Evolutionary conservation across 768 basidiomycete genomes (phyloP), one percentile per base, ranked within the genome.

Genomic region (Suillus spraguei): DNA sequence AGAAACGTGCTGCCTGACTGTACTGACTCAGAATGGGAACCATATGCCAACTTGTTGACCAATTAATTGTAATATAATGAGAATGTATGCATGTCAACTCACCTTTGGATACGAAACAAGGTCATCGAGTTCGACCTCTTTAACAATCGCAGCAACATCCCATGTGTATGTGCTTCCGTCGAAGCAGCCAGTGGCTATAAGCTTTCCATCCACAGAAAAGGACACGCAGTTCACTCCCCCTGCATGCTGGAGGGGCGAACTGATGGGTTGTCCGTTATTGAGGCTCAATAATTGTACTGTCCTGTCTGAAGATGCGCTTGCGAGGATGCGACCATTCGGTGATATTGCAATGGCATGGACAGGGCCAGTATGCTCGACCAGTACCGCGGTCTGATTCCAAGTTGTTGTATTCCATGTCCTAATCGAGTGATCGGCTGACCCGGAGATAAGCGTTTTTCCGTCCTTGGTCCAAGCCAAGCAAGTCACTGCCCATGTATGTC

Each of bases 221-320:
- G 42, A 32, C 10, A 60, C 44, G 17, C 32, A 33, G 11, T 0
- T 0, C 3, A 60, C 59, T 14, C 0, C 1, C 8, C 3, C 13
- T 33, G 36, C 13, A 10, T 60, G 59, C 17, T 35, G 39, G 47
- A 60, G 32, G 5, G 28, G 36, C 0, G 14, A 33, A 16, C 59
- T 36, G 8, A 46, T n/a, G 5, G 46, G 46, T 4, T 47, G 11
- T 0, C 59, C 28, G 7, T 42, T 17, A 8, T 33, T 44, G 20
- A 44, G n/a, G 42, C 32, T 44, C 59, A 42, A 60, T 10, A 60
- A 24, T 32, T 44, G 44, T 5, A 46, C 38, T 38, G 64, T 66
- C 6, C 38, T 16, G 54, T 68, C 67, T 1, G 0, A 0, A 10
- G 67, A 68, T 6, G 38, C 56, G 58, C 60, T 65, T 13, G 56